Evolutionary conservation across 179 eudicot species (phyloP).

Genomic region (Silene vulgaris): DNA sequence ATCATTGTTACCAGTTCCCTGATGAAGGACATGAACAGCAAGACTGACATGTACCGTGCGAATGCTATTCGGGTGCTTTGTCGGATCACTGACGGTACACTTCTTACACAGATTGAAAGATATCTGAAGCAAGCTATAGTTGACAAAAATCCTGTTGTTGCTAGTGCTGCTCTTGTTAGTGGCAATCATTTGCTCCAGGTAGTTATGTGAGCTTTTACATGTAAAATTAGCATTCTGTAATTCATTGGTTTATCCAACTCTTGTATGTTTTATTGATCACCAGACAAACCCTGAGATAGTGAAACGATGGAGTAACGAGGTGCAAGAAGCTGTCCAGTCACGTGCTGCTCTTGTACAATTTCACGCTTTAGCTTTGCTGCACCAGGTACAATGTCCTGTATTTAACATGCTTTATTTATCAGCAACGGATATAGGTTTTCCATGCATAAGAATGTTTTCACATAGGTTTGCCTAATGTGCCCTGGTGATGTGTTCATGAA

Average conservation of each 20-base stretch:
- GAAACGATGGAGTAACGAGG: slow-evolving; percentile 96
- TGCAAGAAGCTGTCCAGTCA: slow-evolving; percentile 95
- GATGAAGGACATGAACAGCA: slow-evolving; percentile 98
- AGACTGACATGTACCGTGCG: slow-evolving; percentile 94
- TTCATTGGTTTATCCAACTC: not conserved
- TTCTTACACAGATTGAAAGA: slow-evolving; percentile 90
- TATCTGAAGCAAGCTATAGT: slow-evolving; percentile 93
- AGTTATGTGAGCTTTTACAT: not conserved
- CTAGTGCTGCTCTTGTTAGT: slow-evolving; percentile 98
- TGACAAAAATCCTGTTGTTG: slow-evolving; percentile 95
- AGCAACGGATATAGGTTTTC: not conserved
- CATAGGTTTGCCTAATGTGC: not conserved
- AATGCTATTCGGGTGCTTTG: slow-evolving; percentile 99
- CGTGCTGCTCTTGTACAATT: slow-evolving; percentile 96
- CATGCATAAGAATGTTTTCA: not conserved
- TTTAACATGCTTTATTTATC: not conserved
- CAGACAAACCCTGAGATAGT: slow-evolving; percentile 96
- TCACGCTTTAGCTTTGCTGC: slow-evolving; percentile 87
- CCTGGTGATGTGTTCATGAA: not conserved
- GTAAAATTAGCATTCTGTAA: slow-evolving; percentile 1
- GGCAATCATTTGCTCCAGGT: slow-evolving; percentile 95
- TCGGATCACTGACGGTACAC: slow-evolving; percentile 88
- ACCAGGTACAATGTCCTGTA: slow-evolving; percentile 51
- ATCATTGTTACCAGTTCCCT: slow-evolving; percentile 92
- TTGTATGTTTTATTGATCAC: slow-evolving; percentile 3